phyloP scores from a whole-genome alignment of 345 rosid species.

The Litchi chinensis region DNA sequence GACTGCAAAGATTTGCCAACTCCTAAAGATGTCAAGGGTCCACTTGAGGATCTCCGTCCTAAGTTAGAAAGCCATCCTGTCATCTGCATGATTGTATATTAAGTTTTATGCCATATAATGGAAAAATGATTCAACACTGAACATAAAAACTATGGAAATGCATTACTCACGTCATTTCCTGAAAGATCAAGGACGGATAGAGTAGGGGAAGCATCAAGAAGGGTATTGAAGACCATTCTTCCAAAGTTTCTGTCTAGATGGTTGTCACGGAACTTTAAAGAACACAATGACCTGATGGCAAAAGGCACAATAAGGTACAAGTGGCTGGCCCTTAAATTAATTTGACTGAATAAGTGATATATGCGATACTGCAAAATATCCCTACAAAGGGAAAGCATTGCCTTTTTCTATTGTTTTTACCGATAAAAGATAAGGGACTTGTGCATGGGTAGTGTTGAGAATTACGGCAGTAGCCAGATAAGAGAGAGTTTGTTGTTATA shows the following conservation, averaged over 20 bases:
- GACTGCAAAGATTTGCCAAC: conserved; percentile 56
- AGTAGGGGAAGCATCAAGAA: conserved; percentile 58
- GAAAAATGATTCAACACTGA: conserved; percentile 15
- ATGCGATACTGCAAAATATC: background rate
- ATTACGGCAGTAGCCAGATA: too few relatives aligned
- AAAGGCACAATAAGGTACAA: background rate
- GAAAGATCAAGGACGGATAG: conserved; percentile 76
- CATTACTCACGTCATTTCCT: conserved; percentile 67
- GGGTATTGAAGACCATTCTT: conserved; percentile 48
- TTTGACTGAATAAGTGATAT: conserved; percentile 3
- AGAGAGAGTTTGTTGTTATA: too few relatives aligned
- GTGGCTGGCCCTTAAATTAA: background rate
- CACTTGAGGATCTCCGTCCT: conserved; percentile 41
- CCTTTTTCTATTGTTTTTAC: background rate
- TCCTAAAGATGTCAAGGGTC: conserved; percentile 25
- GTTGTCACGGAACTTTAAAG: conserved; percentile 58
- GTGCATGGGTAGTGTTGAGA: too few relatives aligned
- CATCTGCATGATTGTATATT: conserved; percentile 42
- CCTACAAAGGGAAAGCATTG: background rate
- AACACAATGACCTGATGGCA: conserved; percentile 61
- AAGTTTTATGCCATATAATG: conserved; percentile 21
- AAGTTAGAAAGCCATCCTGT: conserved; percentile 82
- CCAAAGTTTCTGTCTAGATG: conserved; percentile 51
- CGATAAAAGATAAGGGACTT: background rate
- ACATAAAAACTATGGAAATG: conserved; percentile 18